These are phyloP conservation scores for Calonectria naviculata DNA, from an alignment of 2,329 filamentous ascomycete genomes.

Conservation along the genomic window DNA sequence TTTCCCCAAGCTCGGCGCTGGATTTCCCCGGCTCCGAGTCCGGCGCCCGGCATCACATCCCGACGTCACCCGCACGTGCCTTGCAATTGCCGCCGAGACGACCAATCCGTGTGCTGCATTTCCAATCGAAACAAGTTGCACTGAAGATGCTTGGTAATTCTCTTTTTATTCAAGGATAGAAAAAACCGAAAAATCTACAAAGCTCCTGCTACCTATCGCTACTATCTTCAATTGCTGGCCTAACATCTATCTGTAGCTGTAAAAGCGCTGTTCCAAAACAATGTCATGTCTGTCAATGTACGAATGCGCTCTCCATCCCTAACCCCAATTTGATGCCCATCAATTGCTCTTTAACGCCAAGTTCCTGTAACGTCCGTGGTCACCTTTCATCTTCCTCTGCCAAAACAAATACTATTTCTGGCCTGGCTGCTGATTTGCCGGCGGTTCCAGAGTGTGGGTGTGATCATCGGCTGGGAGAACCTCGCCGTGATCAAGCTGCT, in stretches of 20 bases:
- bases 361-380: conserved; percentile 12
- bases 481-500: conserved; percentile 76
- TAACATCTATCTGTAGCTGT: conserved; percentile 38
- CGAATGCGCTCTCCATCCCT: conserved; percentile 30
- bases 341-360: conserved; percentile 38
- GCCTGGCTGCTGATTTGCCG: conserved; percentile 54
- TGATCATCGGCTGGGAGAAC: conserved; percentile 82
- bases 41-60: conserved; percentile 18
- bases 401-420: conserved; percentile 31
- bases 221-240: conserved; percentile 32
- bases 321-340: conserved; percentile 20
- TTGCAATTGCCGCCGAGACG: neutral
- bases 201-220: conserved; percentile 24
- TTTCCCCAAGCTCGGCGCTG: conserved; percentile 45
- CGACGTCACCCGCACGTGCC: conserved; percentile 28
- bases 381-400: neutral
- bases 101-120: conserved; percentile 15
- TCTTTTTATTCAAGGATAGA: neutral
- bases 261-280: conserved; percentile 20
- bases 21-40: conserved; percentile 49
- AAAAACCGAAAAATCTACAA: neutral
- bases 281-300: conserved; percentile 24
- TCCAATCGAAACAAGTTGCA: conserved; percentile 1
- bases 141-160: neutral
- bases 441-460: conserved; percentile 85